phyloP scores from a whole-genome alignment of 2,329 filamentous ascomycete genomes.

The Blumeria hordei region DNA sequence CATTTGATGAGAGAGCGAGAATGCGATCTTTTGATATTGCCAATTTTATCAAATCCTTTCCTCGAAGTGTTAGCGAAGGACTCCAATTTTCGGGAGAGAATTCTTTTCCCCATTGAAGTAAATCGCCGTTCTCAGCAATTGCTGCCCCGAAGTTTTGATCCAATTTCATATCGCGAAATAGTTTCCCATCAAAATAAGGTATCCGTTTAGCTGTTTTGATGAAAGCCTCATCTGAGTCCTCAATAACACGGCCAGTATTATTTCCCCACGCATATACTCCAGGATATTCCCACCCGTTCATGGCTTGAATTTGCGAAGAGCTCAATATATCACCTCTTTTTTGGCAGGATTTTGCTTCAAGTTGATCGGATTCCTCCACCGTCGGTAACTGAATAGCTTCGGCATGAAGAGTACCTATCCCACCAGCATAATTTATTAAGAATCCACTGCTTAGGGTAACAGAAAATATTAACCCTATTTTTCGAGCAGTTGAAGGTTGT shows the following conservation, averaged over 20 bases:
- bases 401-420: constrained; percentile 5
- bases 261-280: constrained; percentile 89
- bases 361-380: constrained; percentile 43
- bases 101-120: constrained; percentile 74
- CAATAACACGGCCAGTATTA: constrained; percentile 64
- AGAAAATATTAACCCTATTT: too few relatives aligned
- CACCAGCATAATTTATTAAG: too few relatives aligned
- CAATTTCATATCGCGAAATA: constrained; percentile 71
- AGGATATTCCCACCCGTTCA: constrained; percentile 56
- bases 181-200: constrained; percentile 56
- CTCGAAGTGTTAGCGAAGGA: constrained; percentile 49
- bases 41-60: constrained; percentile 58
- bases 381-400: constrained; percentile 17
- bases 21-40: constrained; percentile 64
- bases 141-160: constrained; percentile 65
- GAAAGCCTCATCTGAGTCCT: constrained; percentile 49
- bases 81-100: constrained; percentile 39
- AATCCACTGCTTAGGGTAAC: too few relatives aligned
- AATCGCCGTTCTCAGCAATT: constrained; percentile 64
- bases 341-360: constrained; percentile 36
- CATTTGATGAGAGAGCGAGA: constrained; percentile 49
- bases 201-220: constrained; percentile 65
- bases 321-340: constrained; percentile 55
- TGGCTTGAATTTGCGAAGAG: constrained; percentile 71
- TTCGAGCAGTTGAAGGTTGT: too few relatives aligned